These are phyloP conservation scores for Camillea tinctor DNA, from an alignment of 2,329 filamentous ascomycete genomes.

Conservation along the genomic window DNA sequence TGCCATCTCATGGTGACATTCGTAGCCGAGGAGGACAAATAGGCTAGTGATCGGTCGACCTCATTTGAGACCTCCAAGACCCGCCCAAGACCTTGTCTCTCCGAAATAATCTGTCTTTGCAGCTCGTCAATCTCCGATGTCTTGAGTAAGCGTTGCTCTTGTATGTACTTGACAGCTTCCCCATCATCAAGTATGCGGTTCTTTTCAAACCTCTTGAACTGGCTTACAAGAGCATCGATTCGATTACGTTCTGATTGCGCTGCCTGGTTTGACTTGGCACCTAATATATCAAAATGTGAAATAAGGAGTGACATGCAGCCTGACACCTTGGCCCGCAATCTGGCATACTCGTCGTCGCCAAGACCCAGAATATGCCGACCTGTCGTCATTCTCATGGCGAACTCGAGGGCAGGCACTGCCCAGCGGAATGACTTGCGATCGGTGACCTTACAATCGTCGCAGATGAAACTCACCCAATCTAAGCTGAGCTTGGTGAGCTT, in stretches of 20 bases:
- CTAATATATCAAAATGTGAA: slow-evolving; percentile 99
- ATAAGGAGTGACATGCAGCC: slow-evolving; percentile 97
- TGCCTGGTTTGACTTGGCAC: slow-evolving; percentile 86
- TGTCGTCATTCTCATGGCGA: slow-evolving; percentile 95
- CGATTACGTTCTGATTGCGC: slow-evolving; percentile 92
- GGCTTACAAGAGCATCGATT: slow-evolving; percentile 74
- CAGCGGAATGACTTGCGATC: slow-evolving; percentile 96
- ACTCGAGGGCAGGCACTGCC: slow-evolving; percentile 93
- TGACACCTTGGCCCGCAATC: slow-evolving; percentile 81
- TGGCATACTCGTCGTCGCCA: slow-evolving; percentile 82
- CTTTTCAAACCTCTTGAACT: slow-evolving; percentile 75
- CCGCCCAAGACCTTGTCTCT: slow-evolving; percentile 82
- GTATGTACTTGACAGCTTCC: slow-evolving; percentile 75
- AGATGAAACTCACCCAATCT: slow-evolving; percentile 98
- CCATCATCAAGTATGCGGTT: slow-evolving; percentile 74
- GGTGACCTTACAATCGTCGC: slow-evolving; percentile 90
- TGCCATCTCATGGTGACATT: slow-evolving; percentile 98
- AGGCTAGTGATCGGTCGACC: slow-evolving; percentile 90
- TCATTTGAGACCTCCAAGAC: slow-evolving; percentile 95
- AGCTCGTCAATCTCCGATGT: slow-evolving; percentile 74
- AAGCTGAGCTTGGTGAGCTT: slow-evolving; percentile 90
- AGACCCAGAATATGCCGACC: slow-evolving; percentile 91
- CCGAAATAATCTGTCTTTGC: slow-evolving; percentile 76
- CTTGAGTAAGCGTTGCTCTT: slow-evolving; percentile 70
- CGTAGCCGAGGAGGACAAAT: slow-evolving; percentile 88